phyloP scores from a whole-genome alignment of 2,329 filamentous ascomycete species.

The Didymella exigua region DNA sequence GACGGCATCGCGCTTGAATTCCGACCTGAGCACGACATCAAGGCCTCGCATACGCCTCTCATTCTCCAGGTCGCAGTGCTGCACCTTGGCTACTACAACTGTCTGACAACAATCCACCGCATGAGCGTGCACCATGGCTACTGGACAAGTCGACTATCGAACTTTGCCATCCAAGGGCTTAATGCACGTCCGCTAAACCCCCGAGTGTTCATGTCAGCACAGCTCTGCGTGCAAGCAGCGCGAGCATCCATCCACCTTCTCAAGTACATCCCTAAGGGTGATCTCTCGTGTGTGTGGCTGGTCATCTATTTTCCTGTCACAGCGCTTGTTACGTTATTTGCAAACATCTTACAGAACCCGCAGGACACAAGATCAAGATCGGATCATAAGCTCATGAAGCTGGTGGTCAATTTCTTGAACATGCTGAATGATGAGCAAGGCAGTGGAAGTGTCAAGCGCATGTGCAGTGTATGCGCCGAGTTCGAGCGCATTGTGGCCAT shows the following conservation, averaged over 20 bases:
- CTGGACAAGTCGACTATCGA: slow-evolving; percentile 93
- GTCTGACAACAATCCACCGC: slow-evolving; percentile 93
- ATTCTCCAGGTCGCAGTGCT: slow-evolving; percentile 92
- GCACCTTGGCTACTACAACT: slow-evolving; percentile 98
- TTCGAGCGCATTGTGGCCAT: slow-evolving; percentile 93
- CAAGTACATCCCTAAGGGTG: slow-evolving; percentile 94
- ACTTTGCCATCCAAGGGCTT: slow-evolving; percentile 92
- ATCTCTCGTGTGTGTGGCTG: slow-evolving; percentile 94
- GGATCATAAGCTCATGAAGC: slow-evolving; percentile 87
- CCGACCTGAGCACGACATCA: slow-evolving; percentile 95
- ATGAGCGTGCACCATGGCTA: slow-evolving; percentile 99
- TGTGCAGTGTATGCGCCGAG: slow-evolving; percentile 92
- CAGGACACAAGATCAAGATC: slow-evolving; percentile 85
- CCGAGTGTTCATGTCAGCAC: slow-evolving; percentile 89
- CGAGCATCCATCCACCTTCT: slow-evolving; percentile 91
- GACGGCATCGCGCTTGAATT: slow-evolving; percentile 94
- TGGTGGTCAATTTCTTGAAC: slow-evolving; percentile 89
- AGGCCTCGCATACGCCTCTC: slow-evolving; percentile 87
- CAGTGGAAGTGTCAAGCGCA: slow-evolving; percentile 88
- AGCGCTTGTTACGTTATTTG: slow-evolving; percentile 90
- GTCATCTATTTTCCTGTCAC: slow-evolving; percentile 97
- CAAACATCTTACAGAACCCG: slow-evolving; percentile 95
- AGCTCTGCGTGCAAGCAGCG: slow-evolving; percentile 89
- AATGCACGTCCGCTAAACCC: slow-evolving; percentile 92
- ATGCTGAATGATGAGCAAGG: slow-evolving; percentile 88